These are phyloP conservation scores for Triticum urartu DNA, from an alignment of 176 grass and related monocot species.

Conservation along the genomic window DNA sequence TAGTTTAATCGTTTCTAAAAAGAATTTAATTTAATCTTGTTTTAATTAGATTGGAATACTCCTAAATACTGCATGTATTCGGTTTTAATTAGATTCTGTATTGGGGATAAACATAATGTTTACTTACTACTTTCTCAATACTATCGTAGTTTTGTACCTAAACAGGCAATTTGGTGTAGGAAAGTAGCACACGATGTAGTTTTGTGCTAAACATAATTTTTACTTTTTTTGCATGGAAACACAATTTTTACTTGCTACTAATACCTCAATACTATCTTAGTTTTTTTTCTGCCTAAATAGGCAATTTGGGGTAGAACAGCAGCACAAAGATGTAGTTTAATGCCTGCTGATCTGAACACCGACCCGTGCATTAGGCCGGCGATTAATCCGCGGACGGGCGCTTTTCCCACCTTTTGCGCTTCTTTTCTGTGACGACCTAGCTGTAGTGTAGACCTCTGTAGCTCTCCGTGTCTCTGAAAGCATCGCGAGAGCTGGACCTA, in stretches of 20 bases:
- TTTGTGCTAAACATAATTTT: background rate
- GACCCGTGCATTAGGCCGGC: conserved; percentile 27
- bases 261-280: too few species aligned
- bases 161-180: background rate
- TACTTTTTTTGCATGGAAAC: too few species aligned
- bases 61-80: background rate
- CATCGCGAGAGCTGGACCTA: conserved; percentile 7
- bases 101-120: background rate
- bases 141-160: background rate
- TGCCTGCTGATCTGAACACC: background rate
- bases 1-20: background rate
- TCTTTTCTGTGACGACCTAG: conserved; percentile 37
- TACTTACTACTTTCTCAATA: background rate
- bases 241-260: too few species aligned
- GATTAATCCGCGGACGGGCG: conserved; percentile 13
- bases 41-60: background rate
- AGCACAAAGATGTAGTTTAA: background rate
- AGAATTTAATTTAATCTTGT: background rate
- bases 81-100: background rate
- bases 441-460: background rate
- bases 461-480: conserved; percentile 30
- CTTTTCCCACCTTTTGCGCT: conserved; percentile 18
- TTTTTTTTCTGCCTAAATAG: background rate
- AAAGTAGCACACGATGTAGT: background rate
- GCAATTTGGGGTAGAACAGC: background rate